Conservation (phyloP, 192 early-diverging fungal species). For the Dissophora globulifera region DNA sequence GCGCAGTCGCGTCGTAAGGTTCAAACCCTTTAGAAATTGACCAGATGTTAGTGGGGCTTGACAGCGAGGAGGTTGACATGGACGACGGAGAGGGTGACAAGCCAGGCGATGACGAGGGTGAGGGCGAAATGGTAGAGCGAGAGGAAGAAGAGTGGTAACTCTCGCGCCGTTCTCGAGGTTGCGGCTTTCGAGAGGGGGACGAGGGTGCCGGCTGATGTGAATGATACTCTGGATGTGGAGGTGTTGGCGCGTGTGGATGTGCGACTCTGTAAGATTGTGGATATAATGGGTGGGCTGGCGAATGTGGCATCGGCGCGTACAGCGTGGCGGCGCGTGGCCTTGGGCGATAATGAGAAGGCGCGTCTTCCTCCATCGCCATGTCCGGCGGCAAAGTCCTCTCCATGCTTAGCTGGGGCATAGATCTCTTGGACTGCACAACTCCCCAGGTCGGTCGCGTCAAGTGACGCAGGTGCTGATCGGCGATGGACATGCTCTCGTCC, state of each 20-base stretch:
- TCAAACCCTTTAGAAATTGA: slow-evolving; percentile 20
- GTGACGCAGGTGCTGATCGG: too few relatives aligned
- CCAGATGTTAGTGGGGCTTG: slow-evolving; percentile 36
- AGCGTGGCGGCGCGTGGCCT: neutral
- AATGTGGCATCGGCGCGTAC: neutral
- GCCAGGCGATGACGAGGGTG: slow-evolving; percentile 27
- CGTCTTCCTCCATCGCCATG: slow-evolving; percentile 16
- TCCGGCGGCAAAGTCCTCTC: slow-evolving; percentile 6
- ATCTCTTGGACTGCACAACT: slow-evolving; percentile 10
- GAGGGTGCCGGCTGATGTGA: slow-evolving; percentile 1
- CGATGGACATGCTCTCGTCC: neutral
- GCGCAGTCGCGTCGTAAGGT: slow-evolving; percentile 6
- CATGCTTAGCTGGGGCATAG: neutral
- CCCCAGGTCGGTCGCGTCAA: neutral
- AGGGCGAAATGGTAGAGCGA: slow-evolving; percentile 36
- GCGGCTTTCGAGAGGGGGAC: neutral
- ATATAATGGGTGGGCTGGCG: neutral
- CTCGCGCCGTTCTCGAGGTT: slow-evolving; percentile 14
- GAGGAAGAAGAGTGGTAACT: slow-evolving; percentile 34
- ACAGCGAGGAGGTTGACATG: slow-evolving; percentile 24
- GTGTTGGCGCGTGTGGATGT: slow-evolving; percentile 10
- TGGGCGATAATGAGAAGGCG: neutral
- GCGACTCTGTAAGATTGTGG: slow-evolving; percentile 6
- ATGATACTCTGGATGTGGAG: slow-evolving; percentile 1
- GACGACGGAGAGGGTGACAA: slow-evolving; percentile 39